Conservation (phyloP, 305 asterid species). For the Nicotiana rustica region DNA sequence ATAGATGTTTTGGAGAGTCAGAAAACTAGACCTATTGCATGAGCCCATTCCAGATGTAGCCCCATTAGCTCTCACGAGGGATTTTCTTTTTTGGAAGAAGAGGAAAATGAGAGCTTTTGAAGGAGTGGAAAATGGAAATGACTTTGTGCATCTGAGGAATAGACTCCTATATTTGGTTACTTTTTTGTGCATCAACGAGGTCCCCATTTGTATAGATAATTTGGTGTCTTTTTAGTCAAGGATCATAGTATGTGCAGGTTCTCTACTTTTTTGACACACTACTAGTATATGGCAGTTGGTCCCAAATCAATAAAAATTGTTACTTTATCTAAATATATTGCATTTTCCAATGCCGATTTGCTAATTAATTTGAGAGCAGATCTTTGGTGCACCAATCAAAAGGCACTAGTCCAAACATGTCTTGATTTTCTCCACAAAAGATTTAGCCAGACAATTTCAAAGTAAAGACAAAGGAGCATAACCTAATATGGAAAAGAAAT, state of each 20-base stretch:
- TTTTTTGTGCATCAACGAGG: neutral
- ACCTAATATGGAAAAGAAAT: constrained; percentile 26
- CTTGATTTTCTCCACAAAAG: neutral
- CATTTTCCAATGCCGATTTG: neutral
- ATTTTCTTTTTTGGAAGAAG: neutral
- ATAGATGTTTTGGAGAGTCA: neutral
- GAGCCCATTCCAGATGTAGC: neutral
- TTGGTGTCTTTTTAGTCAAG: neutral
- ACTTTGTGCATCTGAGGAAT: neutral
- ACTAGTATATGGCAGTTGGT: neutral
- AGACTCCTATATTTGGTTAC: neutral
- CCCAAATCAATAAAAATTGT: neutral
- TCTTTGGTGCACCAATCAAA: neutral
- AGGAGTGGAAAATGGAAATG: neutral
- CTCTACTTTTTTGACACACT: neutral
- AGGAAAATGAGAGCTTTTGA: neutral
- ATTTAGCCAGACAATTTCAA: neutral
- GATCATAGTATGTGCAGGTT: constrained; percentile 15
- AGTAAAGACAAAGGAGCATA: neutral
- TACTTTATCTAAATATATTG: neutral
- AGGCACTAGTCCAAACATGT: neutral
- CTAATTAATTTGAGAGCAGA: neutral
- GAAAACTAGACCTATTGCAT: neutral
- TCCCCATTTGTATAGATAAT: neutral
- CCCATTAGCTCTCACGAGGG: neutral